Evolutionary conservation across 176 grass and related monocot genomes (phyloP), one percentile per base, ranked within the genome.

Genomic region (Zoysia japonica): DNA sequence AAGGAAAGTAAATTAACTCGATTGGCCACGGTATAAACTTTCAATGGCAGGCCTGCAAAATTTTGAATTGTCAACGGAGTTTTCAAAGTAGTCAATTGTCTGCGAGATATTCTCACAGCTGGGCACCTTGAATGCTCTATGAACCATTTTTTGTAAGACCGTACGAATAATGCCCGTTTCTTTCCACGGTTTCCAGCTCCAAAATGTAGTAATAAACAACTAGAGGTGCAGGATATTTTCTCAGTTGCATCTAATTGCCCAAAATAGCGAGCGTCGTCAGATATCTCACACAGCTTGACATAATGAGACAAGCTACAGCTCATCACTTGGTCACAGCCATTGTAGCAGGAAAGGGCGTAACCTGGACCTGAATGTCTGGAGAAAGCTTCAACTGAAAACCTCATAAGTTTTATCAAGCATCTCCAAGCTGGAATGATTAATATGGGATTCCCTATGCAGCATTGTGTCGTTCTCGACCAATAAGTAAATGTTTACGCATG

Each of bases 61-160:
- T 28, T 28, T 28, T 28, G 28, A 28, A 28, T 28, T 28, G 28
- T 28, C 28, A 28, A 28, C 28, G 0, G 28, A 28, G 28, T 28
- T 28, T 28, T 28, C 28, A 28, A 28, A 28, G 28, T 28, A 28
- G 28, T 28, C 28, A 28, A 4, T 45, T 45, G 43, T 45, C 6
- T 45, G 43, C 45, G 68, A 70, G 46, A 70, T 70, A 70, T 71
- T 71, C 16, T 69, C 68, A 20, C 47, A 70, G 68, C 20, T 71
- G 36, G 37, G 12, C 35, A 3, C 52, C 69, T 72, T 7, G 47
- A 13, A 50, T 39, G 20, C 48, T 72, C 69, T 72, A 72, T 47
- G 12, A 72, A 39, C 11, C 6, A 7, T 47, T 28, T 28, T 28
- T 0, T 28, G 28, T 28, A 28, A 28, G 28, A 28, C 28, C 28